Base-by-base conservation (phyloP, 208 protist genomes). In the Trypanosoma rangeli region DNA sequence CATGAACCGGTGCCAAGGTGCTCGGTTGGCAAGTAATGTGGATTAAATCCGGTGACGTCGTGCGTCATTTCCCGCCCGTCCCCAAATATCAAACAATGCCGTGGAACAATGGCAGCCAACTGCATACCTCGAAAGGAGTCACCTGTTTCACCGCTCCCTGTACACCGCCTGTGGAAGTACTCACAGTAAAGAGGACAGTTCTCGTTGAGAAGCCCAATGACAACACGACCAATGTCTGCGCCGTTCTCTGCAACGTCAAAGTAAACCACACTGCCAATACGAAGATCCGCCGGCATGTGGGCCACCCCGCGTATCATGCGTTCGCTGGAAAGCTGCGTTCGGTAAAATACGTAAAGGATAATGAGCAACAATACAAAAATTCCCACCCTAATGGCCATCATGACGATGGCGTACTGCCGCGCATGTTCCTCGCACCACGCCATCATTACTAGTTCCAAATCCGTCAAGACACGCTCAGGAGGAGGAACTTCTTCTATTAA, bases 361-460 rank as follows among this genome's bases (percentile, higher is more conserved):
- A 93, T 84, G 44, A 87, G 83, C 56, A 92, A 67, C 18, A 92
- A 78, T 4, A 92, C 52, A 59, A 92, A 87, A 35, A 95, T 89
- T 50, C 61, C 68, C 53, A 88, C 64, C 29, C 84, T 79, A 26
- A 92, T 76, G 16, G 71, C 71, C 24, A 74, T 79, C 75, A 89
- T 85, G 64, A 96, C 83, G 33, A 91, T 64, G 4, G 79, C 80
- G 73, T 91, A 92, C 58, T 90, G 87, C 35, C 88, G 72, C 18
- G 90, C 87, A 60, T 94, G 88, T 71, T 96, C 87, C 62, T 96
- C 90, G 50, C 85, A 92, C 90, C 90, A 95, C 3, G 90, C 90
- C 82, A 89, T 92, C 86, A 94, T 95, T 33, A 95, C 69, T 20
- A 95, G 73, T 70, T 95, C 90, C 26, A 95, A 62, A 67, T 93